These are phyloP conservation scores for Sporothrix pseudoabietina DNA, from an alignment of 2,329 filamentous ascomycete species.

Conservation along the genomic window DNA sequence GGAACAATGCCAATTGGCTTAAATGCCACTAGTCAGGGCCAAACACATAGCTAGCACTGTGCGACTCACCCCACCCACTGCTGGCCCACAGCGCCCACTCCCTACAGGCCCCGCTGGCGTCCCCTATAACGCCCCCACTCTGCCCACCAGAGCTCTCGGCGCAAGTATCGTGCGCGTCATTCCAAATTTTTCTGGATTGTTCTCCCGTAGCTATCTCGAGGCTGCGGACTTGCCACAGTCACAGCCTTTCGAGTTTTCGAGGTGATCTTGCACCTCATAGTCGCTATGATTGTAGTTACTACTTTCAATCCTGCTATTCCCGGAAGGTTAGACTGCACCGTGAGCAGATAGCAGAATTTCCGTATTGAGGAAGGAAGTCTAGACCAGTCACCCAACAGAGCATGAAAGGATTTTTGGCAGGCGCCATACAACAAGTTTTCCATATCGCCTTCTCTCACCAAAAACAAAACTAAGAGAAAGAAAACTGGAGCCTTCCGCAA, in stretches of 20 bases:
- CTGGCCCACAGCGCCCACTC: conserved; percentile 3
- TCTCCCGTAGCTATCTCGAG: neutral
- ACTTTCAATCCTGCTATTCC: neutral
- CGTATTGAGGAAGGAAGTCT: neutral
- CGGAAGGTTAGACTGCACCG: neutral
- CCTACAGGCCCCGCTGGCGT: neutral
- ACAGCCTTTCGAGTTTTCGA: neutral
- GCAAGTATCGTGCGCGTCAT: conserved; percentile 23
- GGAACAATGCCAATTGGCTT: neutral
- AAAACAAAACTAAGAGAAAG: conserved; percentile 14
- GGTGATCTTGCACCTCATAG: neutral
- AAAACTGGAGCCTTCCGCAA: conserved; percentile 21
- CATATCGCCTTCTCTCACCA: neutral
- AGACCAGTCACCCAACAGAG: neutral
- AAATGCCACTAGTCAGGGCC: neutral
- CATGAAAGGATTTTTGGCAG: neutral
- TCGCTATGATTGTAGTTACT: neutral
- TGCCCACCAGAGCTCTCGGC: neutral
- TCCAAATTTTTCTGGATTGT: conserved; percentile 8
- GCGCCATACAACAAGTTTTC: neutral
- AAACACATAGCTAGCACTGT: neutral
- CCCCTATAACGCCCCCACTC: neutral
- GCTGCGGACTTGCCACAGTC: neutral
- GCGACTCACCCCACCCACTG: neutral
- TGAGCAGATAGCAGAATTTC: neutral